A percentile compares a stretch with the other conserved stretches of the same genome.
Conservation (phyloP, 495 filamentous ascomycete genomes). For the Aspergillus baeticus region DNA sequence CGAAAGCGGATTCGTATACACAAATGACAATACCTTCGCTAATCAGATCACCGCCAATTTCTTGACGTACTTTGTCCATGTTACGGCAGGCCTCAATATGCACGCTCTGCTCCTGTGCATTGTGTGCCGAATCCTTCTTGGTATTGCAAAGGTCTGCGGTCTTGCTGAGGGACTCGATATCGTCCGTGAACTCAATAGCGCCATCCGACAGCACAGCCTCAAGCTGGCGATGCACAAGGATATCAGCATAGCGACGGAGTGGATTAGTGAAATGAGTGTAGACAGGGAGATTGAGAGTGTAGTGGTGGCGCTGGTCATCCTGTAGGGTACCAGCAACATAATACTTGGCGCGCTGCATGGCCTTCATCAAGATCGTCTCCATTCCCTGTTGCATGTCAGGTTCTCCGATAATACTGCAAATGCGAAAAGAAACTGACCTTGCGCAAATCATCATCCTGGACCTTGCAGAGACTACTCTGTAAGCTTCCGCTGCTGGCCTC, state of each 20-base stretch:
- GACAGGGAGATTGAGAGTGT: slow-evolving; percentile 85
- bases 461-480: slow-evolving; percentile 88
- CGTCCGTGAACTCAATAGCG: slow-evolving; percentile 81
- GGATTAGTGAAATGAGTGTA: slow-evolving; percentile 99
- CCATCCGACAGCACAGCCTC: slow-evolving; percentile 83
- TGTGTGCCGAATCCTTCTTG: slow-evolving; percentile 98
- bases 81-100: slow-evolving; percentile 95
- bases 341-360: slow-evolving; percentile 96
- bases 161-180: slow-evolving; percentile 84
- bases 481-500: slow-evolving; percentile 83
- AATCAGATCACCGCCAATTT: slow-evolving; percentile 87
- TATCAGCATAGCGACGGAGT: slow-evolving; percentile 89
- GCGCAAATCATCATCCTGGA: slow-evolving; percentile 81
- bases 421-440: slow-evolving; percentile 50
- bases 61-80: slow-evolving; percentile 85
- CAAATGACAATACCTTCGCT: slow-evolving; percentile 96
- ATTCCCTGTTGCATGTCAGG: slow-evolving; percentile 59
- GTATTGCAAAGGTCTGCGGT: slow-evolving; percentile 95
- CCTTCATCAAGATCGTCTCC: slow-evolving; percentile 91
- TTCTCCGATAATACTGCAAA: too few species aligned
- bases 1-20: slow-evolving; percentile 98
- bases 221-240: slow-evolving; percentile 93
- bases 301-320: slow-evolving; percentile 78
- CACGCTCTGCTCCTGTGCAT: slow-evolving; percentile 96
- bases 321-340: slow-evolving; percentile 73